Base-by-base conservation (phyloP, 257 asterid genomes). In the Solanum microdontum region DNA sequence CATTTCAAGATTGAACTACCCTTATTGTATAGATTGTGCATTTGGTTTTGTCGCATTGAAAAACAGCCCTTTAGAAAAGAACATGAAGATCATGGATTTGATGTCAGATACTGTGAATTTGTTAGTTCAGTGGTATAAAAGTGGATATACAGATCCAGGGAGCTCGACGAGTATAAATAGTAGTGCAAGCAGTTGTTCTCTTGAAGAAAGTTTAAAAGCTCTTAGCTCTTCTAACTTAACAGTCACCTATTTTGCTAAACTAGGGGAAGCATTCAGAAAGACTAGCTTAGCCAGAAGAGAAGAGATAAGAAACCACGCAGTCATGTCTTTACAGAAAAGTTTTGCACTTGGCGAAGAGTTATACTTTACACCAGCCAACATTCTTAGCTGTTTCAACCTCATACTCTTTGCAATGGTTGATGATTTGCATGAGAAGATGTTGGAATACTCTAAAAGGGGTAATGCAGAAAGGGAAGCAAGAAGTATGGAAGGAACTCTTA, bases 271-370 rank as follows among this genome's bases (percentile, higher is more conserved):
- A 8, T 89, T 97, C 1, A 94, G 96, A 90, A 95, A 95, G 87
- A 95, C 99, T 5, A 95, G 98, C 91, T 90, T 97, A 72, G 98
- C 99, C 0, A 91, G 99, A 66, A 87, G 99, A 88, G 99, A 96
- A 69, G 98, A 97, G 85, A 94, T 95, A 7, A 76, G 99, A 86
- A 97, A 97, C 94, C 99, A 96, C 1, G 98, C 99, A 0, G 92
- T 97, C 21, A 24, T 77, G 23, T 95, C 99, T 3, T 93, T 97
- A 14, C 92, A 95, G 69, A 94, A 88, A 86, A 93, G 98, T 92
- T 95, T 96, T 88, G 2, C 89, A 12, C 85, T 93, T 26, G 99
- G 94, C 0, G 99, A 95, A 90, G 99, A 97, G 11, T 88, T 97
- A 7, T 87, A 94, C 48, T 94, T 94, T 88, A 91, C 94, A 3